Conservation (phyloP, 345 rosid genomes). For the Ceriops tagal region DNA sequence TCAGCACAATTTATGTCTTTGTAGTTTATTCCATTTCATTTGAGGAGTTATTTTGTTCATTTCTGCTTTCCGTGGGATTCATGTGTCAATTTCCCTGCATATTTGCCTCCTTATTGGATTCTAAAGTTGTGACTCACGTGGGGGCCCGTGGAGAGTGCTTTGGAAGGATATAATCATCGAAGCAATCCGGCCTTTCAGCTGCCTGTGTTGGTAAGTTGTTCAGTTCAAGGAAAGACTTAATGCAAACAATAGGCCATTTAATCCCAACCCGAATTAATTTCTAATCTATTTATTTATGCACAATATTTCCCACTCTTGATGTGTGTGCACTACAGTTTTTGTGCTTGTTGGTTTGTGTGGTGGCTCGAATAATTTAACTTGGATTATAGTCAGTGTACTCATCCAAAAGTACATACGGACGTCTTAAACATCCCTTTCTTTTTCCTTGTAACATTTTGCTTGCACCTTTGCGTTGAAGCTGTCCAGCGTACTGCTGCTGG, state of each 20-base stretch:
- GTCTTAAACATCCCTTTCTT: not conserved
- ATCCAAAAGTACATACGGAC: too few species aligned
- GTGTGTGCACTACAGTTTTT: too few species aligned
- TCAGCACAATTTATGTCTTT: too few species aligned
- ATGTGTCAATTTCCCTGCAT: too few species aligned
- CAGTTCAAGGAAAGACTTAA: not conserved
- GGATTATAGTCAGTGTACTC: not conserved
- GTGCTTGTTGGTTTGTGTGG: too few species aligned
- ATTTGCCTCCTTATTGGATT: too few species aligned
- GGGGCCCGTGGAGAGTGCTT: conserved; percentile 55
- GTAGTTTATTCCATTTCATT: not conserved
- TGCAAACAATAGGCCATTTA: too few species aligned
- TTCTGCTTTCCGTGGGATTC: too few species aligned
- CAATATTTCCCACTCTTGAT: too few species aligned
- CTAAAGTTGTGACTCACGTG: not conserved
- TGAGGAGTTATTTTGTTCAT: not conserved
- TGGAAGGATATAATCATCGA: conserved; percentile 62
- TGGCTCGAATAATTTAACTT: not conserved
- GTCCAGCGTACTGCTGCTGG: conserved; percentile 50
- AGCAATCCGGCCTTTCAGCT: conserved; percentile 54
- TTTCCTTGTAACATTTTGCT: too few species aligned
- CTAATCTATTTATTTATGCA: not conserved
- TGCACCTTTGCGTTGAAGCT: too few species aligned
- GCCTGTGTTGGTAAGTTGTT: conserved; percentile 46
- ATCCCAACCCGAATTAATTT: not conserved